Evolutionary conservation across 176 grass and related monocot genomes (phyloP).

Genomic region (Lolium multiflorum): DNA sequence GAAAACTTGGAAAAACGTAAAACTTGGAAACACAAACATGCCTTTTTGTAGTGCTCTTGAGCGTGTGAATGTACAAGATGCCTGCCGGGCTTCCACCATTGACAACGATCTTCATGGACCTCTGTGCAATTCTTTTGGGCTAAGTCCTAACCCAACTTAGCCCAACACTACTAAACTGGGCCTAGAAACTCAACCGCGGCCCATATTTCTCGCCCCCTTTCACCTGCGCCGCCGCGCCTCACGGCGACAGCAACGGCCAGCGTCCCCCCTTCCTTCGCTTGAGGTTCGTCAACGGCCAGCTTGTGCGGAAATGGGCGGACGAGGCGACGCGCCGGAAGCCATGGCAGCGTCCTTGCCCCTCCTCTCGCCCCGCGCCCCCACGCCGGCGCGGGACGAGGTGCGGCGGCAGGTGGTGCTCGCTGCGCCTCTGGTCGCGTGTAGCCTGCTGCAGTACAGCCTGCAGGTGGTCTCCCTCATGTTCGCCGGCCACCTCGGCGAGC

Average conservation of each 20-base stretch:
- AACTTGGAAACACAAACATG: too few species aligned
- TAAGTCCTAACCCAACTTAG: neutral
- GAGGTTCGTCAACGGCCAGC: neutral
- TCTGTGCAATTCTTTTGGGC: too few species aligned
- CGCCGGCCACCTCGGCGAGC: slow-evolving; percentile 71
- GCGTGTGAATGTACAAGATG: too few species aligned
- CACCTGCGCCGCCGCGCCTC: neutral
- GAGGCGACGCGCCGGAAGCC: neutral
- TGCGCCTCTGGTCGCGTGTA: slow-evolving; percentile 59
- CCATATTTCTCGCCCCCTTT: neutral
- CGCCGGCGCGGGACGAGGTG: slow-evolving; percentile 44
- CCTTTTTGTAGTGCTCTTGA: too few species aligned
- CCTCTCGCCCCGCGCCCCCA: too few species aligned
- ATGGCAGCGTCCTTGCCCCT: neutral
- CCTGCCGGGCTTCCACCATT: too few species aligned
- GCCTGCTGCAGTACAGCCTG: slow-evolving; percentile 68
- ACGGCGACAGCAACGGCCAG: neutral
- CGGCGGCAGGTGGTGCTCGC: slow-evolving; percentile 57
- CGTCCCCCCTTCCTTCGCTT: neutral
- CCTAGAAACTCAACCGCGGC: neutral
- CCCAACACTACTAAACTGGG: neutral
- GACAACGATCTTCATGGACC: too few species aligned
- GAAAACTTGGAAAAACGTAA: too few species aligned
- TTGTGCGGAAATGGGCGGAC: slow-evolving; percentile 25
- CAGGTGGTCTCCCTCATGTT: slow-evolving; percentile 78